Evolutionary conservation across 2,329 filamentous ascomycete genomes (phyloP), one percentile per base, ranked within the genome.

Genomic region (Ramularia endophylla): DNA sequence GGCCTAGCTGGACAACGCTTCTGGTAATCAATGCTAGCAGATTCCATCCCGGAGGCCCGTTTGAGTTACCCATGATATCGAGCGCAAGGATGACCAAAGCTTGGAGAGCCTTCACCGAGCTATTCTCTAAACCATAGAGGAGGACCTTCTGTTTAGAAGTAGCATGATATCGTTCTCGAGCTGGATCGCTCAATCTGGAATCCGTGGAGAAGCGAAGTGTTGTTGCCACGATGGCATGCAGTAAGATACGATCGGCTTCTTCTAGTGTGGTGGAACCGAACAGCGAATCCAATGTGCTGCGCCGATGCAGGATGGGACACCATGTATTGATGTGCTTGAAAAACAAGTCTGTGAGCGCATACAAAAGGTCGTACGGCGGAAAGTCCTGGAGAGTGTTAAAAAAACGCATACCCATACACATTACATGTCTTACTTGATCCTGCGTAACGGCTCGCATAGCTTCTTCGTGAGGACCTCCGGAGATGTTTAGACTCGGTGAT

Each of bases 1-100:
- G 68, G 0, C 89, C 89, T 1, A 95, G 70, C 61, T 95, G 88
- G 2, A 95, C 87, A 1, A 94, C 87, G 5, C 86, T 88, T 15
- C 89, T 78, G 1, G 87, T 89, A 47, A 95, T 94, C 37, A 95
- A 68, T 5, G 89, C 88, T 63, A 95, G 79, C 43, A 95, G 75
- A 58, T 94, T 94, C 88, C 88, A 94, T 2, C 87, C 88, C 0
- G 88, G 87, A 2, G 88, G 88, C 0, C 89, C 89, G 59, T 95
- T 94, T 27, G 87, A 88, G 54, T 78, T 85, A 7, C 89, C 89
- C 22, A 87, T 83, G 17, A 94, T 74, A 58, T 95, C 88, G 8
- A 95, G 67, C 0, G 88, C 86, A 4, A 95, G 70, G 36, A 95
- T 92, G 1, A 94, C 86, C 5, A 95, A 70, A 4, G 89, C 88